Evolutionary conservation across 2,329 filamentous ascomycete species (phyloP).

Genomic region (Ophiosphaerella korrae): DNA sequence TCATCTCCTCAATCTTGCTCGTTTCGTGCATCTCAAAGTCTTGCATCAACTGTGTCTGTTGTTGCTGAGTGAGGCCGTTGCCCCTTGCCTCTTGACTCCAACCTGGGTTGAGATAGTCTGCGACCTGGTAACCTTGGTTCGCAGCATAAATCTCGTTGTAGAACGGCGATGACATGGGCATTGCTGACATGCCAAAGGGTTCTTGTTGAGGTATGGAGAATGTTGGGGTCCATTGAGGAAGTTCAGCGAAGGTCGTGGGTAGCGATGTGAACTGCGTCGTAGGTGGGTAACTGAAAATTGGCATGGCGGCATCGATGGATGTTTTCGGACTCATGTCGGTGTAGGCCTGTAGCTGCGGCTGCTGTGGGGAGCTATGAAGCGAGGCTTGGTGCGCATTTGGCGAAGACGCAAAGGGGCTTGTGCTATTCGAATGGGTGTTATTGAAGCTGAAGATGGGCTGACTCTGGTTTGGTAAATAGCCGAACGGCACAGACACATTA

Average conservation of each 20-base stretch:
- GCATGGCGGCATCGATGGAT: slow-evolving; percentile 34
- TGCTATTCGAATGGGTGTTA: slow-evolving; percentile 19
- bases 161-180: slow-evolving; percentile 34
- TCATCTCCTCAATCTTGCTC: slow-evolving; percentile 49
- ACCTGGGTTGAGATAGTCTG: slow-evolving; percentile 59
- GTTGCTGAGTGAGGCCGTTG: slow-evolving; percentile 70
- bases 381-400: slow-evolving; percentile 26
- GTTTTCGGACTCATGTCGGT: slow-evolving; percentile 39
- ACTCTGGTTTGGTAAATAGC: slow-evolving; percentile 43
- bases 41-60: slow-evolving; percentile 83
- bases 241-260: slow-evolving; percentile 44
- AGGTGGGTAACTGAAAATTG: slow-evolving; percentile 35
- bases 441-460: slow-evolving; percentile 38
- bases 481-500: slow-evolving; percentile 39
- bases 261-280: slow-evolving; percentile 39
- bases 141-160: slow-evolving; percentile 44
- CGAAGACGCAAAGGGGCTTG: slow-evolving; percentile 24
- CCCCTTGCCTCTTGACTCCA: slow-evolving; percentile 56
- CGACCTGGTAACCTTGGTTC: slow-evolving; percentile 43
- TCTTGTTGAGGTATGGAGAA: slow-evolving; percentile 44
- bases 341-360: slow-evolving; percentile 25
- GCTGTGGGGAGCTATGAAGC: slow-evolving; percentile 34
- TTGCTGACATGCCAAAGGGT: slow-evolving; percentile 27
- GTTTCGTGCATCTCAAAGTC: slow-evolving; percentile 67
- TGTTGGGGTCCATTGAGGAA: slow-evolving; percentile 44